Percentiles rank a stretch among this genome's conserved stretches.
Conservation (phyloP, 129 eudicot species). For the Pittosporum tobira region DNA sequence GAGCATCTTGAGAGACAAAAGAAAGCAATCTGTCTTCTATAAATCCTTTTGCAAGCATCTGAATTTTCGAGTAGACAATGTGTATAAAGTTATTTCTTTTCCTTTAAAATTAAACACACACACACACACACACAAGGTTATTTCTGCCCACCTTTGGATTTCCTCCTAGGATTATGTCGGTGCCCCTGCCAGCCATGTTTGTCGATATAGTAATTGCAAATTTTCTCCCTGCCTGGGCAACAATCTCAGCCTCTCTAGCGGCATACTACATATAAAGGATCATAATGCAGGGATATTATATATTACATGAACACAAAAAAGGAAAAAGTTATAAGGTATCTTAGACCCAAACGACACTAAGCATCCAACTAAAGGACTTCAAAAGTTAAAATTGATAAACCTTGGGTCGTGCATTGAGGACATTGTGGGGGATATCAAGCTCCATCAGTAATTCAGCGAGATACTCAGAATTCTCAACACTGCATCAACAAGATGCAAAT, state of each 20-base stretch:
- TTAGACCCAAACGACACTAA: background rate
- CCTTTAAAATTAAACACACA: no score
- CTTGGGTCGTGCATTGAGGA: constrained; percentile 98
- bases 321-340: background rate
- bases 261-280: constrained; percentile 57
- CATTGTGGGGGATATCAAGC: constrained; percentile 77
- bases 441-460: constrained; percentile 63
- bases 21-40: constrained; percentile 76
- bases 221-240: constrained; percentile 98
- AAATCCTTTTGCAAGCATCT: constrained; percentile 95
- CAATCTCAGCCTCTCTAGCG: constrained; percentile 96
- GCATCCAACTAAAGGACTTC: constrained; percentile 11
- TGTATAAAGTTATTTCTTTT: constrained; percentile 1
- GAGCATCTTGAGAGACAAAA: constrained; percentile 42
- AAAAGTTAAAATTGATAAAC: constrained; percentile 24
- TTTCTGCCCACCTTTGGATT: constrained; percentile 90
- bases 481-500: constrained; percentile 30
- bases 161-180: constrained; percentile 96
- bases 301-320: background rate
- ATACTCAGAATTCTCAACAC: constrained; percentile 96
- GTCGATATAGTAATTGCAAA: constrained; percentile 91
- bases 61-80: constrained; percentile 7
- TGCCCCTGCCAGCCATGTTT: constrained; percentile 99
- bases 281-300: background rate
- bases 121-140: no score